Percentiles rank a stretch among this genome's conserved stretches.
Evolutionary conservation across 225 moss, liverwort and hornwort species (phyloP).

Genomic region (Asterella californica): DNA sequence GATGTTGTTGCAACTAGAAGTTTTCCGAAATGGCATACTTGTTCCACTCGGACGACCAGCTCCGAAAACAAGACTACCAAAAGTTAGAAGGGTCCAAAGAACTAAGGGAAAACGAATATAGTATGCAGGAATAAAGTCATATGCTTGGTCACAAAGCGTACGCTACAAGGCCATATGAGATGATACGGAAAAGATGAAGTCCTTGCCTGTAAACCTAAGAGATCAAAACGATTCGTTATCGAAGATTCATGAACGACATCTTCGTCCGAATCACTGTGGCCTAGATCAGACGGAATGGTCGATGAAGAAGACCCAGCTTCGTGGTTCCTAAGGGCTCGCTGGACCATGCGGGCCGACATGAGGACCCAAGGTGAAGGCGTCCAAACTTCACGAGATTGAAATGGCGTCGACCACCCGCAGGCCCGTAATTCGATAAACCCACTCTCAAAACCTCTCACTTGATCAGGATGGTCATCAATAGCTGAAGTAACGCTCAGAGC

Average conservation of each 20-base stretch:
- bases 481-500: background rate
- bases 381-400: background rate
- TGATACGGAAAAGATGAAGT: background rate
- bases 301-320: conserved; percentile 29
- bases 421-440: background rate
- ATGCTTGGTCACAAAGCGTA: background rate
- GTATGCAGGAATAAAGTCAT: background rate
- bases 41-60: background rate
- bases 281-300: conserved; percentile 24
- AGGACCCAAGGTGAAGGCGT: conserved; percentile 4
- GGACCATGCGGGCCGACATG: conserved; percentile 88
- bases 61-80: background rate
- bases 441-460: conserved; percentile 1
- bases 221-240: conserved; percentile 63
- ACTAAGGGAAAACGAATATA: background rate
- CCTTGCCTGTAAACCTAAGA: conserved; percentile 72
- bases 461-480: background rate
- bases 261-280: conserved; percentile 56
- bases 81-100: background rate
- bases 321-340: conserved; percentile 62
- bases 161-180: background rate
- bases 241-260: conserved; percentile 37
- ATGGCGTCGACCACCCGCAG: background rate
- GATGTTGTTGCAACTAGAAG: background rate
- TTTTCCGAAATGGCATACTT: background rate